phyloP scores from a whole-genome alignment of 108 stramenopile genomes.

The Discostella stelligeroides region DNA sequence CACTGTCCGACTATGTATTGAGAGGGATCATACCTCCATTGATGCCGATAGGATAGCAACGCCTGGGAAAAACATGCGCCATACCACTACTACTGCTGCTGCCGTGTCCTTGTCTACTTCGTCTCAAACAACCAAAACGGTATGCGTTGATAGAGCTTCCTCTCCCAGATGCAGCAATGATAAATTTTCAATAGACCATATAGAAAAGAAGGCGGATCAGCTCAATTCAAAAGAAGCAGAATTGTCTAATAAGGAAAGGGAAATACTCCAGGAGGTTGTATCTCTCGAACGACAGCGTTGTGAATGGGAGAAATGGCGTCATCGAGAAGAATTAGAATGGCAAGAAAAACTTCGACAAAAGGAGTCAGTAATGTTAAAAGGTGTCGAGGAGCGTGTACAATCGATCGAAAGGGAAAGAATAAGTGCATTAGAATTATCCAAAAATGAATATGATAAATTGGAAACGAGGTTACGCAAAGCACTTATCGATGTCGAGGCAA shows the following conservation, averaged over 20 bases:
- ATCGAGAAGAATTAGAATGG: conserved; percentile 41
- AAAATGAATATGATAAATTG: conserved; percentile 47
- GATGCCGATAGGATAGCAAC: not conserved
- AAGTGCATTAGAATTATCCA: conserved; percentile 20
- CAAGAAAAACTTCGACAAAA: conserved; percentile 50
- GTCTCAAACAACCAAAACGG: conserved; percentile 19
- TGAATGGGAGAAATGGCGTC: conserved; percentile 50
- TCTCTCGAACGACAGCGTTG: conserved; percentile 36
- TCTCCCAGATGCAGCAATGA: conserved; percentile 9
- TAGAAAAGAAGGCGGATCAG: conserved; percentile 21
- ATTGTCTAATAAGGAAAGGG: conserved; percentile 29
- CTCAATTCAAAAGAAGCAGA: conserved; percentile 33
- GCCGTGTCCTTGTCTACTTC: conserved; percentile 18
- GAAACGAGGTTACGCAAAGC: conserved; percentile 45
- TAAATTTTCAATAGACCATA: not conserved
- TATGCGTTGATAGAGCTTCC: conserved; percentile 17
- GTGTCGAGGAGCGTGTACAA: conserved; percentile 35
- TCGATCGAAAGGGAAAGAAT: conserved; percentile 36
- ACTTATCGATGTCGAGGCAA: conserved; percentile 48
- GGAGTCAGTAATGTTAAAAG: conserved; percentile 37
- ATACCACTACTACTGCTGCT: not conserved
- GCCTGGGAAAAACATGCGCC: too few relatives aligned
- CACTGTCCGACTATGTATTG: conserved; percentile 19
- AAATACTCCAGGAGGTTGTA: conserved; percentile 17
- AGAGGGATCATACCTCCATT: not conserved